Evolutionary conservation across 805 yeast genomes (phyloP).

Genomic region (Metschnikowia reukaufii): DNA sequence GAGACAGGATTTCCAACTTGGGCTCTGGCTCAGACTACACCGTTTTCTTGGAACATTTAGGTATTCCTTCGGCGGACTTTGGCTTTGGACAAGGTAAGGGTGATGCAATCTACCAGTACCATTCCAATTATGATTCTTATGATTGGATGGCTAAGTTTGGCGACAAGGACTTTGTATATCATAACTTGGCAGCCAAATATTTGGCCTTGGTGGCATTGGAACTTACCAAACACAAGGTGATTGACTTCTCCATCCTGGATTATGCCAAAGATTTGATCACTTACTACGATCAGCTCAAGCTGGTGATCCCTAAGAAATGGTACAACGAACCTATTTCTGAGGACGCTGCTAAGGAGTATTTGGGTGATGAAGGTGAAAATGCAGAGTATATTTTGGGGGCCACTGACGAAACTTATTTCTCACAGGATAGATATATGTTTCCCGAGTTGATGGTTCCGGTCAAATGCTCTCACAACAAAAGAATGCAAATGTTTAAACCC

Average conservation of each 20-base stretch:
- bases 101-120: conserved; percentile 57
- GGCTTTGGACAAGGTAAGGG: conserved; percentile 31
- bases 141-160: conserved; percentile 54
- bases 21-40: conserved; percentile 46
- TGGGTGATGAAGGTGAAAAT: conserved; percentile 11
- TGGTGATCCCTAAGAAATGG: conserved; percentile 39
- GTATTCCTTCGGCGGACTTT: conserved; percentile 57
- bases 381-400: conserved; percentile 15
- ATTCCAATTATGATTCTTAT: conserved; percentile 59
- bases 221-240: conserved; percentile 57
- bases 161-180: conserved; percentile 54
- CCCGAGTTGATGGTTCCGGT: conserved; percentile 17
- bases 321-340: conserved; percentile 19
- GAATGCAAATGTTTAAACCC: conserved; percentile 8
- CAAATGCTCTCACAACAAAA: conserved; percentile 13
- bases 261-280: conserved; percentile 46
- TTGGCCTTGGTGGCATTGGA: conserved; percentile 55
- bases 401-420: conserved; percentile 8
- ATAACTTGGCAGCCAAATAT: conserved; percentile 58
- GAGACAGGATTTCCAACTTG: conserved; percentile 30
- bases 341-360: conserved; percentile 8
- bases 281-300: conserved; percentile 34
- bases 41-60: conserved; percentile 64
- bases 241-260: conserved; percentile 46
- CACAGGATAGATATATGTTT: conserved; percentile 9